Conservation (phyloP, 75 land plant species). For the Cunninghamia lanceolata region DNA sequence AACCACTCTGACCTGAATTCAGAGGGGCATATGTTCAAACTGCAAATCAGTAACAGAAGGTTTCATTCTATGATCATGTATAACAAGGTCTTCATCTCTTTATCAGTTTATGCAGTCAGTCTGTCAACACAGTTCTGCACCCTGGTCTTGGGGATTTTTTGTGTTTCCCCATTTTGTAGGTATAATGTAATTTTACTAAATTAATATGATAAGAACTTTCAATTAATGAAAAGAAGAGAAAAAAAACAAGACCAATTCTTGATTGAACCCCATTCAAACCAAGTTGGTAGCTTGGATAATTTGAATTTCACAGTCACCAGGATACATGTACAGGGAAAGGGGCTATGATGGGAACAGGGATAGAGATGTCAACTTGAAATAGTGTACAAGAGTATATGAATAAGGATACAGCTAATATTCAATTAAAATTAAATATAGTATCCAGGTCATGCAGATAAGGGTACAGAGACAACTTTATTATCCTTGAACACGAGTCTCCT, state of each 20-base stretch:
- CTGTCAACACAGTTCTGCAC: no score
- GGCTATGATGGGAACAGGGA: neutral
- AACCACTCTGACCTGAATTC: no score
- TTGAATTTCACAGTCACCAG: neutral
- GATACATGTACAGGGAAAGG: neutral
- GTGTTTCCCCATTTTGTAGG: neutral
- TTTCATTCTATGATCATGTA: no score
- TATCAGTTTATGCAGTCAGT: no score
- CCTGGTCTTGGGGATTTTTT: neutral
- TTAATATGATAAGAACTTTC: neutral
- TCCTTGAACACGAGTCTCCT: neutral
- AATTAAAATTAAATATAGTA: neutral
- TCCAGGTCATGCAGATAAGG: neutral
- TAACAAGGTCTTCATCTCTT: no score
- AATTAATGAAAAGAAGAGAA: neutral
- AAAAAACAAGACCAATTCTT: neutral
- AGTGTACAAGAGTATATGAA: neutral
- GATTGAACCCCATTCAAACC: neutral
- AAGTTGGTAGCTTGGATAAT: neutral
- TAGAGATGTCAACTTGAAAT: neutral
- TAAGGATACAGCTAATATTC: neutral
- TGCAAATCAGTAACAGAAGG: no score
- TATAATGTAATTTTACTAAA: neutral
- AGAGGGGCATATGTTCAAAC: no score
- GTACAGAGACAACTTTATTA: neutral